A percentile compares a stretch with the other conserved stretches of the same genome.
Conservation (phyloP, 202 grass and related monocot species). For the Setaria viridis region DNA sequence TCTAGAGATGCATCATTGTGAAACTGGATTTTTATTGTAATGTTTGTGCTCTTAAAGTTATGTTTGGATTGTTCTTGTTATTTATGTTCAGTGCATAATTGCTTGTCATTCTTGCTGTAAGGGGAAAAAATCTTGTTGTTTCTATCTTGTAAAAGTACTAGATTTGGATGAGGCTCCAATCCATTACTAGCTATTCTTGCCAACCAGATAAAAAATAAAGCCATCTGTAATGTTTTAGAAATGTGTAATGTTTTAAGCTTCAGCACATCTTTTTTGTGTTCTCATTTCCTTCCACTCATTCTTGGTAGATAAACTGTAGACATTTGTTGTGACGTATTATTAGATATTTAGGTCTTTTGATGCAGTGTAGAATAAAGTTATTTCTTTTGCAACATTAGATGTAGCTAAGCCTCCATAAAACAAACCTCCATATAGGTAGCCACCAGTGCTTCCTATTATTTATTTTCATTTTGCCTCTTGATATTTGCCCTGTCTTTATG, state of each 20-base stretch:
- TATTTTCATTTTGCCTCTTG: background rate
- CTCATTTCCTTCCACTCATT: background rate
- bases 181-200: background rate
- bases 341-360: background rate
- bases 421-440: background rate
- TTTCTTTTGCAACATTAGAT: background rate
- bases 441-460: background rate
- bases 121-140: background rate
- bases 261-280: background rate
- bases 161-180: background rate
- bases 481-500: conserved; percentile 24
- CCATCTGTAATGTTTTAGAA: background rate
- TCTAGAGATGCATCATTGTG: background rate
- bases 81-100: conserved; percentile 12
- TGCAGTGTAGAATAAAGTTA: background rate
- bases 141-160: background rate
- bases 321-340: background rate
- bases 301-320: background rate
- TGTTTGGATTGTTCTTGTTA: background rate
- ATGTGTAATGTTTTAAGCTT: background rate
- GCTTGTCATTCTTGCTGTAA: no score
- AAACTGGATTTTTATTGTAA: background rate
- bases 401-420: background rate
- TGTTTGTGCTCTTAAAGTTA: background rate
- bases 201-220: background rate